Percentiles rank a stretch among this genome's conserved stretches.
Evolutionary conservation across 805 yeast species (phyloP).

Genomic region (Wickerhamiella alocasiicola): DNA sequence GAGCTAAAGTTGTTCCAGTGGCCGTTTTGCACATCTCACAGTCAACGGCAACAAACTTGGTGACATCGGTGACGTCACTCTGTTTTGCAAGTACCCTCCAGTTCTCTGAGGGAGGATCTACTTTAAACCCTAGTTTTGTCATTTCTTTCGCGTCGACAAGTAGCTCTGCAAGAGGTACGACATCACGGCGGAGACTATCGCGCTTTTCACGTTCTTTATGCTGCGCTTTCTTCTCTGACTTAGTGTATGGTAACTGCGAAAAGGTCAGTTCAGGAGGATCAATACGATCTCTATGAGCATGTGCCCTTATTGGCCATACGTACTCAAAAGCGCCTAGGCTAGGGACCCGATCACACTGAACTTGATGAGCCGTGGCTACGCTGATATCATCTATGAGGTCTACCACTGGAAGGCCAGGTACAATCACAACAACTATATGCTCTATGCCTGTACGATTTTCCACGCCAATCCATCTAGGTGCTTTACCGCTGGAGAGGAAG

Average conservation of each 20-base stretch:
- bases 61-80: constrained; percentile 28
- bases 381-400: constrained; percentile 27
- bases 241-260: constrained; percentile 43
- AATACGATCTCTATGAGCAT: constrained; percentile 51
- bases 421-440: constrained; percentile 45
- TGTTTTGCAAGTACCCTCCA: constrained; percentile 35
- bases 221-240: constrained; percentile 39
- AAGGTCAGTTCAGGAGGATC: constrained; percentile 46
- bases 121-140: constrained; percentile 12
- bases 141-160: constrained; percentile 11
- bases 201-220: constrained; percentile 17
- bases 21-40: constrained; percentile 83
- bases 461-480: constrained; percentile 41
- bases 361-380: constrained; percentile 21
- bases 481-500: constrained; percentile 28
- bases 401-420: constrained; percentile 44
- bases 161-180: constrained; percentile 34
- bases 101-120: constrained; percentile 21
- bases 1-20: constrained; percentile 49
- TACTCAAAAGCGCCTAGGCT: constrained; percentile 33
- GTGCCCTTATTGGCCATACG: constrained; percentile 42
- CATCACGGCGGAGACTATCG: background rate
- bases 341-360: constrained; percentile 20
- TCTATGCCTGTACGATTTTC: constrained; percentile 36
- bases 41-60: constrained; percentile 60